Percentiles rank a stretch among this genome's conserved stretches.
Evolutionary conservation across 257 asterid genomes (phyloP).

Genomic region (Knoxia roxburghii): DNA sequence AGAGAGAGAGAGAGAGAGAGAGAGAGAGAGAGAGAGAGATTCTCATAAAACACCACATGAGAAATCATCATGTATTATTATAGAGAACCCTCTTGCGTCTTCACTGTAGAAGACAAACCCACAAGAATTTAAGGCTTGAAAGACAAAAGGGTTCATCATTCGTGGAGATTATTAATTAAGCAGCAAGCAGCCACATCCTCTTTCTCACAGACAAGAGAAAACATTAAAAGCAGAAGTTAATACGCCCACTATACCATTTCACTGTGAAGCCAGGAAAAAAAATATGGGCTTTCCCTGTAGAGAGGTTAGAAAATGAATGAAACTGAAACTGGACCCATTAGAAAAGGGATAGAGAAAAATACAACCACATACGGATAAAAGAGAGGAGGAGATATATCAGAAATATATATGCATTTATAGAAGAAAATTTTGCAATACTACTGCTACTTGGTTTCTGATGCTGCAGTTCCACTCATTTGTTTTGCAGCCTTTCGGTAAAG

Average conservation of each 20-base stretch:
- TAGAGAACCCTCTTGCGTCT: background rate
- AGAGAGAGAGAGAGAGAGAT: too few relatives aligned
- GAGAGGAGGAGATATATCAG: background rate
- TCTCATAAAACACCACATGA: slow-evolving; percentile 30
- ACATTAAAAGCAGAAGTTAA: slow-evolving; percentile 30
- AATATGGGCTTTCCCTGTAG: slow-evolving; percentile 30
- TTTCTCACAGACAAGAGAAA: slow-evolving; percentile 5
- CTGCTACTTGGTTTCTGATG: slow-evolving; percentile 29
- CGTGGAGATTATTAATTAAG: slow-evolving; percentile 20
- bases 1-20: too few relatives aligned
- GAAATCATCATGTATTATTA: slow-evolving; percentile 39
- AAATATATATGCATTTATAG: background rate
- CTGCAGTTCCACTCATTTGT: slow-evolving; percentile 81
- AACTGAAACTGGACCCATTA: slow-evolving; percentile 51
- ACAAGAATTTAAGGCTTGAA: slow-evolving; percentile 17
- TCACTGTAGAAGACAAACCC: slow-evolving; percentile 7
- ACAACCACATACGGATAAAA: slow-evolving; percentile 31
- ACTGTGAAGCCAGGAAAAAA: slow-evolving; percentile 11
- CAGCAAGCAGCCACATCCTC: background rate
- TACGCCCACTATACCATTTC: background rate
- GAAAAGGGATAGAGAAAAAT: slow-evolving; percentile 19
- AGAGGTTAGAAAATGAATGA: slow-evolving; percentile 25
- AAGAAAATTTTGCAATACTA: slow-evolving; percentile 4
- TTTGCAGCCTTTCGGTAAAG: slow-evolving; percentile 59
- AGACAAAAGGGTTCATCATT: slow-evolving; percentile 27